phyloP scores from a whole-genome alignment of 805 yeast species.

The Candida succiphila region DNA sequence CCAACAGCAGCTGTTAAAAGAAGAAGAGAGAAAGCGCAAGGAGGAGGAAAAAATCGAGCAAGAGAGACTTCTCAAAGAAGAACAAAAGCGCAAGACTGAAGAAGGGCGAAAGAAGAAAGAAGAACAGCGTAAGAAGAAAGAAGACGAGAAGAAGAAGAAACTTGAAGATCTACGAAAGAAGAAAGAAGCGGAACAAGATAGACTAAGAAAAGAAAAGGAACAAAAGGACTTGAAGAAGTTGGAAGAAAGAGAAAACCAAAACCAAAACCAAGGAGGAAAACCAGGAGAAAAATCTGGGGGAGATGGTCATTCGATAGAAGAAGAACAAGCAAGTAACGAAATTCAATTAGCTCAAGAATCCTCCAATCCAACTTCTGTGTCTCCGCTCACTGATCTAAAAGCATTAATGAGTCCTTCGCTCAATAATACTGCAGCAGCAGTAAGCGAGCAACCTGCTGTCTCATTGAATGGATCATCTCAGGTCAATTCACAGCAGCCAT shows the following conservation, averaged over 20 bases:
- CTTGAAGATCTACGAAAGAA: constrained; percentile 27
- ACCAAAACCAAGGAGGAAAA: constrained; percentile 23
- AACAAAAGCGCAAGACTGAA: constrained; percentile 32
- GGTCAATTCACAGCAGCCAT: no score
- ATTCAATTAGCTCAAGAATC: no score
- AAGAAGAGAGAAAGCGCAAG: constrained; percentile 46
- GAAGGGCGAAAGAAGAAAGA: constrained; percentile 37
- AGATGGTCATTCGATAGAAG: constrained; percentile 12
- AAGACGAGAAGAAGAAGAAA: constrained; percentile 30
- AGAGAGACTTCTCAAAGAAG: constrained; percentile 28
- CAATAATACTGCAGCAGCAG: no score
- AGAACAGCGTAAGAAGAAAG: constrained; percentile 28
- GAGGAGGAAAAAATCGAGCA: constrained; percentile 46
- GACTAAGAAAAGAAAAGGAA: constrained; percentile 24
- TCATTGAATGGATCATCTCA: no score
- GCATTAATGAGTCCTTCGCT: no score
- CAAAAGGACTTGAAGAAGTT: constrained; percentile 29
- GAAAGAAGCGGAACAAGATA: constrained; percentile 26
- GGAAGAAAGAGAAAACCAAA: constrained; percentile 21
- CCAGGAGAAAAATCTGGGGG: constrained; percentile 24
- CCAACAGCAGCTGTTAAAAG: constrained; percentile 49
- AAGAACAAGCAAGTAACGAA: constrained; percentile 9
- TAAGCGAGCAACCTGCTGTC: no score
- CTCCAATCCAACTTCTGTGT: no score
- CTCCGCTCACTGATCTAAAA: no score